Percentiles rank a stretch among this genome's conserved stretches.
These are phyloP conservation scores for Nicotiana obtusifolia DNA, from an alignment of 257 asterid species.

Conservation along the genomic window DNA sequence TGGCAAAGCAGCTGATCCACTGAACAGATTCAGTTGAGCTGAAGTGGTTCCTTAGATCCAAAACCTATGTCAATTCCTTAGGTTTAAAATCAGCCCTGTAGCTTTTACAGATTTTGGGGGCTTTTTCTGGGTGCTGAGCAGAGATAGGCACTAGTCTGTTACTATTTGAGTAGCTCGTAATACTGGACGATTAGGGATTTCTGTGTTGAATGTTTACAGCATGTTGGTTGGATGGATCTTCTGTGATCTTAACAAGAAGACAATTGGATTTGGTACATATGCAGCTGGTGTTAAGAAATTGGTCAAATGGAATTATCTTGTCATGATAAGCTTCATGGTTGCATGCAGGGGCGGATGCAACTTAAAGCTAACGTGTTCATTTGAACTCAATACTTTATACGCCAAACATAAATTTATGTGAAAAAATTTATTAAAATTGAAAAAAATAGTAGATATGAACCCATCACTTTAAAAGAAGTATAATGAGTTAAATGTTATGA, in stretches of 20 bases:
- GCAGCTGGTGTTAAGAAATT: neutral
- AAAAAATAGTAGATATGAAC: too few species aligned
- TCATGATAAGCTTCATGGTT: neutral
- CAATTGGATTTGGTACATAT: neutral
- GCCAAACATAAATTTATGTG: too few species aligned
- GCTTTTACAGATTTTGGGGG: neutral
- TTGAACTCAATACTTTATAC: too few species aligned
- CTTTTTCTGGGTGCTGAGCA: neutral
- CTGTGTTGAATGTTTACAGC: neutral
- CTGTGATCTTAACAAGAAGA: neutral
- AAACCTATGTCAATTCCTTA: too few species aligned
- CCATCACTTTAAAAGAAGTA: too few species aligned
- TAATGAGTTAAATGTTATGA: too few species aligned
- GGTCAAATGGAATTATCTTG: neutral
- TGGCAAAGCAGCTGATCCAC: slow-evolving; percentile 64
- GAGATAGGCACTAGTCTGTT: neutral
- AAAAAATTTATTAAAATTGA: too few species aligned
- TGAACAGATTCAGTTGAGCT: slow-evolving; percentile 34
- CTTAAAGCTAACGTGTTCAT: too few species aligned
- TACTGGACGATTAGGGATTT: neutral
- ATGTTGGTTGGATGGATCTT: neutral
- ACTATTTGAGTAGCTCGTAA: neutral
- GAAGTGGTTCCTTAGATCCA: neutral
- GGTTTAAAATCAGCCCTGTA: too few species aligned
- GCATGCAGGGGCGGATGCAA: too few species aligned